phyloP scores from a whole-genome alignment of 176 grass and related monocot species.

The Avena sativa region DNA sequence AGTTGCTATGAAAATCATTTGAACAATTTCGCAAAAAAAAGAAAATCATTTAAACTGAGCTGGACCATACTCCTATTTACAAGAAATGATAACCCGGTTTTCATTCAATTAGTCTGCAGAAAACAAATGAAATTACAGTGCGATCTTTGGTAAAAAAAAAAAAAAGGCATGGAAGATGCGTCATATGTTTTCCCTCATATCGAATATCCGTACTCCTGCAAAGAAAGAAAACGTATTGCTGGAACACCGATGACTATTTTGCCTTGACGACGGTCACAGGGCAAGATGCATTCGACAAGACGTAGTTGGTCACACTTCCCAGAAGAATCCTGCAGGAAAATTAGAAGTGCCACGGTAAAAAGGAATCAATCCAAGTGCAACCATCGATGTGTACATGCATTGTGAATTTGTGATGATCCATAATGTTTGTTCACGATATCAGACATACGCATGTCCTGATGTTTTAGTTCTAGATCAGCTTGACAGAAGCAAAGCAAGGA shows the following conservation, averaged over 20 bases:
- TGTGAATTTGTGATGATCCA: not conserved
- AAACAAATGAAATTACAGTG: no score
- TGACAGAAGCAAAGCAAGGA: no score
- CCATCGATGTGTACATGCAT: not conserved
- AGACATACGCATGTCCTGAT: not conserved
- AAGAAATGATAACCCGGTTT: no score
- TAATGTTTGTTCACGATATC: not conserved
- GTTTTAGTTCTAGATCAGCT: not conserved
- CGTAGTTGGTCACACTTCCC: conserved; percentile 75
- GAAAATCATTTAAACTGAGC: no score
- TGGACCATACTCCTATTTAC: no score
- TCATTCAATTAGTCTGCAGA: no score
- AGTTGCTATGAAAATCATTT: no score
- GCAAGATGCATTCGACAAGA: conserved; percentile 66
- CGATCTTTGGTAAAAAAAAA: no score
- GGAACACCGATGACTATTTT: conserved; percentile 17
- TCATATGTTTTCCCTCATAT: no score
- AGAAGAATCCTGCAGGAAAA: conserved; percentile 64
- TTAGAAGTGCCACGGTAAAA: not conserved
- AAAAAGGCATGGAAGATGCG: no score
- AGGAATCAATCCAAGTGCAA: not conserved
- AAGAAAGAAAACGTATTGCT: not conserved
- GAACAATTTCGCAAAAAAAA: no score
- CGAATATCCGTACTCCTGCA: no score
- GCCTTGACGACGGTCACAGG: conserved; percentile 77